phyloP scores from a whole-genome alignment of 2,329 filamentous ascomycete species.

The Colletotrichum sp. region DNA sequence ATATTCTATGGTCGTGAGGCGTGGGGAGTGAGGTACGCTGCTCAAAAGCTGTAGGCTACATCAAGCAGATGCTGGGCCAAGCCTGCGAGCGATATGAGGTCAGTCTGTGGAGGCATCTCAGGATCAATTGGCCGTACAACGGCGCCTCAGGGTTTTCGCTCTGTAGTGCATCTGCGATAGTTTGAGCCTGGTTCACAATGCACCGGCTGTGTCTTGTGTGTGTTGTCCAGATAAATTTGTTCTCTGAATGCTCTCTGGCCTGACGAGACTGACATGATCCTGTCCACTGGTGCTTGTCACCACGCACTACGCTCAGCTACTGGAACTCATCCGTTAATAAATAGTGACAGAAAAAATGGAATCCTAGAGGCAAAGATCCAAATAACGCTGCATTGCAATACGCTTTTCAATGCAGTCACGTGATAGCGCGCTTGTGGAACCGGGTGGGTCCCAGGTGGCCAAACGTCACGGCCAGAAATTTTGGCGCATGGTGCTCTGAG shows the following conservation, averaged over 20 bases:
- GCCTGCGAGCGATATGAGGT: rapidly evolving
- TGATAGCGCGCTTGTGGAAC: conserved; percentile 12
- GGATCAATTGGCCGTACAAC: rapidly evolving
- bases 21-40: neutral
- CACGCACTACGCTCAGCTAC: neutral
- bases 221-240: neutral
- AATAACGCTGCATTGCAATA: neutral
- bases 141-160: rapidly evolving
- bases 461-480: conserved; percentile 17
- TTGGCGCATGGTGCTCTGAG: neutral
- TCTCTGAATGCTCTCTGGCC: neutral
- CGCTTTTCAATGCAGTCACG: neutral
- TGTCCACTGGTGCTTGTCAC: neutral
- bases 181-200: neutral
- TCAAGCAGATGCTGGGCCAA: rapidly evolving
- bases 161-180: rapidly evolving
- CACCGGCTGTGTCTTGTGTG: neutral
- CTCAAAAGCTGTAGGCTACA: neutral
- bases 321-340: rapidly evolving
- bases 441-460: neutral
- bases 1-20: neutral
- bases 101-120: neutral
- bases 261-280: neutral
- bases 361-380: neutral
- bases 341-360: neutral